A percentile compares a stretch with the other conserved stretches of the same genome.
Evolutionary conservation across 2,329 filamentous ascomycete genomes (phyloP).

Genomic region (Ploettnerulaceae sp.): DNA sequence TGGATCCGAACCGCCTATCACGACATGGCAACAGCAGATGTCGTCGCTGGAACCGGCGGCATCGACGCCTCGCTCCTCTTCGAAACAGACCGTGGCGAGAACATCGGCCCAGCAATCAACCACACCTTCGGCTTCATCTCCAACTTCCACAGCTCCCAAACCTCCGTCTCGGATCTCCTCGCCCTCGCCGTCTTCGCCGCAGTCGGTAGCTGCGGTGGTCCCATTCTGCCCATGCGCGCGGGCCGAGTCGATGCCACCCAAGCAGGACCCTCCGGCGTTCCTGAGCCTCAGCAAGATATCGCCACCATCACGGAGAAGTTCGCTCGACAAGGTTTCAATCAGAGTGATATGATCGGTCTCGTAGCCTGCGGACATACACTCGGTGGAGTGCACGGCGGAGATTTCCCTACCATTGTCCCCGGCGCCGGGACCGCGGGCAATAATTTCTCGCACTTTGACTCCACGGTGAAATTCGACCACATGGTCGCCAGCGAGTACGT

Average conservation of each 20-base stretch:
- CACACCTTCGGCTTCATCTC: background rate
- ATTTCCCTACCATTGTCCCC: conserved; percentile 12
- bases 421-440: background rate
- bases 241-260: conserved; percentile 49
- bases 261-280: conserved; percentile 46
- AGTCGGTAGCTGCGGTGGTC: conserved; percentile 34
- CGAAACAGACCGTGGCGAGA: conserved; percentile 49
- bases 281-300: conserved; percentile 49
- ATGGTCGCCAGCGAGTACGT: background rate
- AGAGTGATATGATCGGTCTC: conserved; percentile 50
- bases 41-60: conserved; percentile 43
- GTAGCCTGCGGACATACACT: conserved; percentile 17
- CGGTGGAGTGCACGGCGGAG: conserved; percentile 9
- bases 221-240: conserved; percentile 37
- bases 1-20: conserved; percentile 48
- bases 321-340: conserved; percentile 49
- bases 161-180: conserved; percentile 36
- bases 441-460: conserved; percentile 10
- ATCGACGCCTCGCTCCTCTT: conserved; percentile 55
- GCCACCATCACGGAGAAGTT: conserved; percentile 50
- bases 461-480: background rate
- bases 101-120: conserved; percentile 26
- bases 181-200: background rate
- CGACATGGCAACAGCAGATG: conserved; percentile 51
- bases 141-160: background rate